phyloP scores from a whole-genome alignment of 345 rosid genomes.

The Stellera chamaejasme region DNA sequence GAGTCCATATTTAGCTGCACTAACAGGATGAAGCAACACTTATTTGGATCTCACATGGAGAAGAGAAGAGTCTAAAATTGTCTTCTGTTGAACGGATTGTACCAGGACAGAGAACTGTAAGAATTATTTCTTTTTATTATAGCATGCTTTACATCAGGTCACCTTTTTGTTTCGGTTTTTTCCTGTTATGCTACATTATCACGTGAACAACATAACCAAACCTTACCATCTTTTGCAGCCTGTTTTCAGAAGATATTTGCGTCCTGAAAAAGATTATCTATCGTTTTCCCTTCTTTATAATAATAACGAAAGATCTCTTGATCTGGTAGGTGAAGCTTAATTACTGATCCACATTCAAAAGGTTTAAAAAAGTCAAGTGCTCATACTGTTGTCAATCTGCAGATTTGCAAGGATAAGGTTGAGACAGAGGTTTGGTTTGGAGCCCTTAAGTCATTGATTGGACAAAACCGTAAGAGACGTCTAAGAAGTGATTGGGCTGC shows the following conservation, averaged over 20 bases:
- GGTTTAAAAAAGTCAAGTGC: slow-evolving; percentile 10
- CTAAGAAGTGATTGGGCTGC: slow-evolving; percentile 62
- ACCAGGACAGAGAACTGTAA: slow-evolving; percentile 96
- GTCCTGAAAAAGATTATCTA: slow-evolving; percentile 89
- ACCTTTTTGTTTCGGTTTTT: slow-evolving; percentile 10
- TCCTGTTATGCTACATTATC: background rate
- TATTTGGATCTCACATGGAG: slow-evolving; percentile 79
- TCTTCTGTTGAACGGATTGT: slow-evolving; percentile 53
- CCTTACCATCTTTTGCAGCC: slow-evolving; percentile 34
- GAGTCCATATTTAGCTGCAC: slow-evolving; percentile 36
- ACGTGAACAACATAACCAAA: background rate
- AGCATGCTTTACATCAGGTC: slow-evolving; percentile 4
- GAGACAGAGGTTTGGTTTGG: slow-evolving; percentile 91
- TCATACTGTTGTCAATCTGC: slow-evolving; percentile 15
- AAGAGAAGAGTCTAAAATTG: slow-evolving; percentile 60
- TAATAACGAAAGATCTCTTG: slow-evolving; percentile 89
- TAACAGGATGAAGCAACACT: slow-evolving; percentile 82
- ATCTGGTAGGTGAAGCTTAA: slow-evolving; percentile 59
- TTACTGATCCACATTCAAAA: background rate
- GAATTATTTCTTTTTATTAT: slow-evolving; percentile 13
- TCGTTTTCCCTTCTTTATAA: slow-evolving; percentile 91
- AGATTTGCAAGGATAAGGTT: slow-evolving; percentile 97
- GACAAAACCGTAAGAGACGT: slow-evolving; percentile 41
- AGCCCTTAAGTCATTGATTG: slow-evolving; percentile 63
- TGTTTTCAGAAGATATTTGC: slow-evolving; percentile 85